phyloP scores from a whole-genome alignment of 2,329 filamentous ascomycete genomes.

The Trichophyton verrucosum region DNA sequence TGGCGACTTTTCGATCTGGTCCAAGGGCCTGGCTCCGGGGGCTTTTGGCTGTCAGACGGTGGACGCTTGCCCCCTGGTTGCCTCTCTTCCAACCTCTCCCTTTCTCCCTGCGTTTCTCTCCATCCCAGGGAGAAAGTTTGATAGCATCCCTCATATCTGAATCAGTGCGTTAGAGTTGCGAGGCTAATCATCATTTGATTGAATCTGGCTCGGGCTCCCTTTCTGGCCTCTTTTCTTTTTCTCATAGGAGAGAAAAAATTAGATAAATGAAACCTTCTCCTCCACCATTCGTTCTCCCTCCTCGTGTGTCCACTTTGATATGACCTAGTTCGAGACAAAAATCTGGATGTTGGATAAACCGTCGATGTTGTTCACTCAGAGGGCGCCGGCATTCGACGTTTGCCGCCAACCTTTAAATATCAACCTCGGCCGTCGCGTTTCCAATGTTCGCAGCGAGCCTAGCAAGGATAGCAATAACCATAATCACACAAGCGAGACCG shows the following conservation, averaged over 20 bases:
- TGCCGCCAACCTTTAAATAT: conserved; percentile 15
- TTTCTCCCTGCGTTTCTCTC: background rate
- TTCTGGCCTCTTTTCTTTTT: background rate
- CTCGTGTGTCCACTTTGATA: background rate
- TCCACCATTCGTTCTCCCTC: background rate
- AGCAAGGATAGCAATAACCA: background rate
- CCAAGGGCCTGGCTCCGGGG: background rate
- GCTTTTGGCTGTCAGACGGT: background rate
- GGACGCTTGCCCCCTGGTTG: background rate
- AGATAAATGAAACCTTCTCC: conserved; percentile 3
- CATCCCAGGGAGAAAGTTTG: background rate
- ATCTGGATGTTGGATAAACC: conserved; percentile 1
- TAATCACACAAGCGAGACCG: conserved; percentile 12
- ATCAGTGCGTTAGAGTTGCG: conserved; percentile 2
- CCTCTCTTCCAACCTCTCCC: background rate
- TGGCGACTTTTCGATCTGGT: background rate
- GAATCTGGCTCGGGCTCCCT: conserved; percentile 1
- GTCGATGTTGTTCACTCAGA: conserved; percentile 31
- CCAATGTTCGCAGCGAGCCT: background rate
- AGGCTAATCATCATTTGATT: background rate
- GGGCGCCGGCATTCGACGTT: conserved; percentile 20
- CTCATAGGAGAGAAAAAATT: background rate
- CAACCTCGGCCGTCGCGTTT: conserved; percentile 7
- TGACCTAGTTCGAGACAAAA: background rate
- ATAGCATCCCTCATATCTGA: background rate